Percentiles rank a stretch among this genome's conserved stretches.
Evolutionary conservation across 805 yeast genomes (phyloP).

Genomic region (Nakazawaea ishiwadae): DNA sequence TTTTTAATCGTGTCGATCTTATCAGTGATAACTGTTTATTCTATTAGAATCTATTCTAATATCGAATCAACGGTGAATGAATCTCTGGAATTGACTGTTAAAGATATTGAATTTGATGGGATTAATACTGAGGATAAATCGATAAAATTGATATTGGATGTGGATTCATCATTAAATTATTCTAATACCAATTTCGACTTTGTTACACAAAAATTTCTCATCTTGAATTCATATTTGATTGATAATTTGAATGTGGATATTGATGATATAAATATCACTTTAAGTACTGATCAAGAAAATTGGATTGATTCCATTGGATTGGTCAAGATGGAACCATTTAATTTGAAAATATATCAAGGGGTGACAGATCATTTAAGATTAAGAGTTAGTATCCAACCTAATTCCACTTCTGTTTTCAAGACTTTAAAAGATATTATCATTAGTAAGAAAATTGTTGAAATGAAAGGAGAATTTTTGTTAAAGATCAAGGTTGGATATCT

Average conservation of each 20-base stretch:
- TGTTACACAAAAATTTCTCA: constrained; percentile 3
- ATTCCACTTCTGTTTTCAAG: constrained; percentile 4
- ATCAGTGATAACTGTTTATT: neutral
- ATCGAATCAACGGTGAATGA: constrained; percentile 4
- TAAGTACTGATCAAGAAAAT: neutral
- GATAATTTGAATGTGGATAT: constrained; percentile 7
- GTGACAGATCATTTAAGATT: constrained; percentile 1
- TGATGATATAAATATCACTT: constrained; percentile 6
- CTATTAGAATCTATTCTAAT: neutral
- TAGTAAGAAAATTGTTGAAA: neutral
- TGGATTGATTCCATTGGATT: constrained; percentile 3
- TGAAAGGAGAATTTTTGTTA: constrained; percentile 5
- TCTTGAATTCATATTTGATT: constrained; percentile 7
- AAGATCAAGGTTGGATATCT: constrained; percentile 8
- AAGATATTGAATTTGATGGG: neutral
- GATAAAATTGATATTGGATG: constrained; percentile 4
- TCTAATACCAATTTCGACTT: neutral
- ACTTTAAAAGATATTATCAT: constrained; percentile 1
- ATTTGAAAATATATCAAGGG: constrained; percentile 5
- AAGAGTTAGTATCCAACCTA: constrained; percentile 6
- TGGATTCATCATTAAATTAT: constrained; percentile 5
- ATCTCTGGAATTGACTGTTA: constrained; percentile 3
- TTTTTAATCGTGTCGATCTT: neutral
- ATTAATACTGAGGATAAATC: constrained; percentile 2
- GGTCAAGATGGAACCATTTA: constrained; percentile 6